Percentiles rank a stretch among this genome's conserved stretches.
Evolutionary conservation across 768 basidiomycete genomes (phyloP).

Genomic region (Lactifluus echinatus): DNA sequence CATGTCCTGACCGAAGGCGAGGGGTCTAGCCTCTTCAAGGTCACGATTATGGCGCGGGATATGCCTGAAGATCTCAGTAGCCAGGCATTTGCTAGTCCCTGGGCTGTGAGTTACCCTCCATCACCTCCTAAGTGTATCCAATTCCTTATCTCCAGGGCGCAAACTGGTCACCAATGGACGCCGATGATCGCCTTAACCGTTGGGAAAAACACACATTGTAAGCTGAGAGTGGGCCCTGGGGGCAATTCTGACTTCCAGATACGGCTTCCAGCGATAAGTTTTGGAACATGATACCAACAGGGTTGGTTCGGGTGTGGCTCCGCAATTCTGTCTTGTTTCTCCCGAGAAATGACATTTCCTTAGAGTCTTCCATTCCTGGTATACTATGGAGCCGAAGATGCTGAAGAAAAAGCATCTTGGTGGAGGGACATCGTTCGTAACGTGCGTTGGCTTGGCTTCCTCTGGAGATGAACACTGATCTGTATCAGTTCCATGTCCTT

Average conservation of each 20-base stretch:
- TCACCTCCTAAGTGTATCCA: background rate
- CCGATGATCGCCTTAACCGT: conserved; percentile 27
- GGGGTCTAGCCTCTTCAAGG: conserved; percentile 20
- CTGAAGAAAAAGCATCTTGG: conserved; percentile 27
- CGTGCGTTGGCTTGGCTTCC: conserved; percentile 24
- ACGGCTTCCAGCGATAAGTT: conserved; percentile 32
- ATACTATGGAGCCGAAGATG: conserved; percentile 24
- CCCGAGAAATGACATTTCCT: background rate
- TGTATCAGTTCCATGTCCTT: conserved; percentile 21
- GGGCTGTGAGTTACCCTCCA: conserved; percentile 32
- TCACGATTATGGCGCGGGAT: conserved; percentile 33
- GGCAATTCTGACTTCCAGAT: background rate
- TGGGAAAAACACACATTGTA: conserved; percentile 39
- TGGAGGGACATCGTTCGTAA: conserved; percentile 33
- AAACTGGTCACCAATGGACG: conserved; percentile 36
- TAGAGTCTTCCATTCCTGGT: conserved; percentile 33
- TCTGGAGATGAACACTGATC: background rate
- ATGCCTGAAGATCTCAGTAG: conserved; percentile 34
- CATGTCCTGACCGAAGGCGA: conserved; percentile 26
- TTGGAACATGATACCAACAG: conserved; percentile 39
- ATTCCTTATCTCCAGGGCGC: conserved; percentile 30
- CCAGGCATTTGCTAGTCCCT: conserved; percentile 43
- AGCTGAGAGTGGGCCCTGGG: conserved; percentile 17
- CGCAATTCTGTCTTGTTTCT: background rate
- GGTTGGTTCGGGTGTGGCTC: conserved; percentile 31